A percentile compares a stretch with the other conserved stretches of the same genome.
These are phyloP conservation scores for Malus sieversii DNA, from an alignment of 306 rosid genomes.

Conservation along the genomic window DNA sequence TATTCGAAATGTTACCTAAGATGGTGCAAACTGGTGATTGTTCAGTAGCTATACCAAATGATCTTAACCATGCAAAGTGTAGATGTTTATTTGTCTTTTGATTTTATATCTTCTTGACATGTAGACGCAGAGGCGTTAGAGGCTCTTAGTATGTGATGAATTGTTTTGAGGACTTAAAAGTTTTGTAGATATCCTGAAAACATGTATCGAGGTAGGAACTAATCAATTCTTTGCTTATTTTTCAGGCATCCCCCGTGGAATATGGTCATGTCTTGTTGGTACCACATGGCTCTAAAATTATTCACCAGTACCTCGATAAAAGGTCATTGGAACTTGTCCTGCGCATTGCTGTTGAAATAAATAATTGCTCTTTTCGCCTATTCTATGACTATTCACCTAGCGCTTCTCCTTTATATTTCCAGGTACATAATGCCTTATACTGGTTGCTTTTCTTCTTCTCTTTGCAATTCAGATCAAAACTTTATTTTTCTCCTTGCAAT, in stretches of 20 bases:
- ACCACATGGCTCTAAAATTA: constrained; percentile 14
- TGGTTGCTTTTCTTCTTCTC: background rate
- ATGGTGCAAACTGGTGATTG: background rate
- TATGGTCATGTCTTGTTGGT: constrained; percentile 38
- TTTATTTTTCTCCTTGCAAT: background rate
- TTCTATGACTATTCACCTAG: constrained; percentile 26
- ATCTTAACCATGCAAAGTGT: background rate
- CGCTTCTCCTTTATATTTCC: constrained; percentile 25
- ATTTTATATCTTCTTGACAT: background rate
- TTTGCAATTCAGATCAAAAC: background rate
- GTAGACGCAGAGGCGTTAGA: background rate
- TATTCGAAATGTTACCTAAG: background rate
- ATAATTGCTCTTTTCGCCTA: constrained; percentile 29
- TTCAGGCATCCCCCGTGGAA: constrained; percentile 29
- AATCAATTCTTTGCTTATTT: background rate
- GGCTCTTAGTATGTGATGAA: background rate
- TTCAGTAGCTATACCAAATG: background rate
- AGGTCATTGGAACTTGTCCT: constrained; percentile 28
- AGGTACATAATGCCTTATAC: constrained; percentile 14
- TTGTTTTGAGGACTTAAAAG: background rate
- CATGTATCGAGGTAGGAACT: background rate
- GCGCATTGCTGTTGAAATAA: constrained; percentile 27
- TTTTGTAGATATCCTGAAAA: background rate
- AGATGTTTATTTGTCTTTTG: background rate
- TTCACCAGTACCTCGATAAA: constrained; percentile 19